Evolutionary conservation across 169 alveolate genomes (phyloP).

Genomic region (Babesia sp.): DNA sequence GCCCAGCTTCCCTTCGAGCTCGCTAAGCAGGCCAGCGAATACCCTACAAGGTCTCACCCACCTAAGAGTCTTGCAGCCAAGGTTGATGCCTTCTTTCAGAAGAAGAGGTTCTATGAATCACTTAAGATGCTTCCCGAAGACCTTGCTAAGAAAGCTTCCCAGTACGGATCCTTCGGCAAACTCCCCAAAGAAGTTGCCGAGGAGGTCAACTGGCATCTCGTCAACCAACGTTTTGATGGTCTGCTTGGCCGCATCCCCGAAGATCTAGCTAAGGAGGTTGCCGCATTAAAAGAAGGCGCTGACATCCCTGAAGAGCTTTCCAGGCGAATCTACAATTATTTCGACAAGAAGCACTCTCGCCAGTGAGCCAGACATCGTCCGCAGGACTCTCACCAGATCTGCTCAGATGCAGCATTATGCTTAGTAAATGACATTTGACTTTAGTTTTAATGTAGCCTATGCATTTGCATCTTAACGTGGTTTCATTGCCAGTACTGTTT

Average conservation of each 20-base stretch:
- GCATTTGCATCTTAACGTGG: not conserved
- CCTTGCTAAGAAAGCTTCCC: not conserved
- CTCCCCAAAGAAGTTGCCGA: not conserved
- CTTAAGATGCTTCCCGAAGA: not conserved
- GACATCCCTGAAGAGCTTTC: too few relatives aligned
- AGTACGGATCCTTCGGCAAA: not conserved
- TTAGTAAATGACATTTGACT: too few relatives aligned
- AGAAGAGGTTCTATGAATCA: too few relatives aligned
- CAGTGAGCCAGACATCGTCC: too few relatives aligned
- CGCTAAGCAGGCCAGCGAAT: not conserved
- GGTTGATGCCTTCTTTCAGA: too few relatives aligned
- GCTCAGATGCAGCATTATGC: too few relatives aligned
- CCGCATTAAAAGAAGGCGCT: too few relatives aligned
- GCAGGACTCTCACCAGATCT: too few relatives aligned
- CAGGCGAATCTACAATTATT: too few relatives aligned
- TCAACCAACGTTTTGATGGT: not conserved
- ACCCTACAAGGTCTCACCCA: not conserved
- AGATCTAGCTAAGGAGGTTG: not conserved
- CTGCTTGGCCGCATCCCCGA: not conserved
- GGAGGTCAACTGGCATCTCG: not conserved
- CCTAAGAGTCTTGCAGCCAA: not conserved
- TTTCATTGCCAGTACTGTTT: not conserved
- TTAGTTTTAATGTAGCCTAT: too few relatives aligned
- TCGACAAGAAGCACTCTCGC: too few relatives aligned
- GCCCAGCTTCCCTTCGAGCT: not conserved